Evolutionary conservation across 192 early-diverging fungal genomes (phyloP), one percentile per base, ranked within the genome.

Genomic region (Coemansia interrupta): DNA sequence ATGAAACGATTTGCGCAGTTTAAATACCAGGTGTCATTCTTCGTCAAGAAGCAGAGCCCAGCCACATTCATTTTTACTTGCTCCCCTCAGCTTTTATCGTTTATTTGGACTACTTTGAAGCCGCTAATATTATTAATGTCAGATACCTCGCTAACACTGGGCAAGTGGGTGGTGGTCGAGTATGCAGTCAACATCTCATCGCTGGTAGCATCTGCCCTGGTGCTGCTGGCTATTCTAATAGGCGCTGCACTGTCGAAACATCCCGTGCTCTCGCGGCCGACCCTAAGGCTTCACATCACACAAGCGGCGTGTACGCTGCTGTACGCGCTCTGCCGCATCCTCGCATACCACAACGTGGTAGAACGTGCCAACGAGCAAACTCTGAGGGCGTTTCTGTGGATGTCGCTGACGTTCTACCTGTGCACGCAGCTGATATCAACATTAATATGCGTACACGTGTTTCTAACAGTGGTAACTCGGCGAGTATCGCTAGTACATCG

Each of bases 101-200:
- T 20, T 18, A 44, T 44, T 44, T 17, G 17, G 6, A n/a, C 42
- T n/a, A 4, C 5, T 44, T 18, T 44, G 9, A 44, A n/a, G 17
- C 23, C 5, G 10, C 10, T 10, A 26, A 32, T 20, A 32, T 4
- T 6, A 42, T 23, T 12, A 28, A 32, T 56, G 54, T 32, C 14
- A 2, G 32, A 36, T 36, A 36, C 43, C 17, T 32, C 38, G 13
- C 50, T 23, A n/a, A 32, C 45, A 12, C 19, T 61, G 3, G 58
- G 23, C 12, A 26, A 24, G 12, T 68, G 66, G 66, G 13, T n/a
- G 6, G 26, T 53, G 2, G 66, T 60, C 30, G 55, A 45, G 13
- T 58, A 53, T 47, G 47, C 28, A n/a, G 36, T 68, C 41, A 44
- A 43, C 20, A 68, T 68, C 36, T 23, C 44, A 2, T 68, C 66